Base-by-base conservation (phyloP, 179 eudicot genomes). In the Patellifolia procumbens region DNA sequence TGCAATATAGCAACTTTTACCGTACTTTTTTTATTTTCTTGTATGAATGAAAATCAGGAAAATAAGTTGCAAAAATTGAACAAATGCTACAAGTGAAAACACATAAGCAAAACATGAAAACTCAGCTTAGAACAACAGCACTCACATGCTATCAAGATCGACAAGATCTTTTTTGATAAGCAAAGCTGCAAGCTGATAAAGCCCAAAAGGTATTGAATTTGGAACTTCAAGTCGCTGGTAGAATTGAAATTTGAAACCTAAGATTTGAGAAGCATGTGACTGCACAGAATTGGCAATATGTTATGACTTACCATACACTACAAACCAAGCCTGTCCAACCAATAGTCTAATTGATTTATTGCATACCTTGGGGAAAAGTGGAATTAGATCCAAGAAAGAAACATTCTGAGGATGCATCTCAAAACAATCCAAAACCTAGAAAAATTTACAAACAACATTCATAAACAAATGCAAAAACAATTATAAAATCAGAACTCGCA, bases 211-310 rank as follows among this genome's bases (percentile, higher is more conserved):
- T 46, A 91, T 96, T 75, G 91, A 81, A 81, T 56, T 24, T 71
- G 85, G 87, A 53, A 91, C 90, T 83, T 96, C 99, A 85, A 86
- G 81, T 32, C 98, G 94, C 83, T 96, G 99, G 68, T 94, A 92
- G 74, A 89, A 96, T 82, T 96, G 99, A 76, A 96, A 96, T 87
- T 96, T 96, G 83, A 90, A 93, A 39, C 99, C 98, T 77, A 96
- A 87, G 68, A 96, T 94, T 81, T 96, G 98, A 35, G 99, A 90
- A 80, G 97, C 98, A 86, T 96, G 97, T 45, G 97, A 96, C 99
- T 96, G 98, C 76, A 90, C 63, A 76, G 79, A 61, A 80, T 72
- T 13, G 66, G 19, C 70, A 78, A 79, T 45, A 45, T n/a, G 70
- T 39, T 39, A 39, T 22, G 31, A 55, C 62, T n/a, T n/a, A n/a